A percentile compares a stretch with the other conserved stretches of the same genome.
Evolutionary conservation across 129 eudicot genomes (phyloP).

Genomic region (Helichrysum umbraculigerum): DNA sequence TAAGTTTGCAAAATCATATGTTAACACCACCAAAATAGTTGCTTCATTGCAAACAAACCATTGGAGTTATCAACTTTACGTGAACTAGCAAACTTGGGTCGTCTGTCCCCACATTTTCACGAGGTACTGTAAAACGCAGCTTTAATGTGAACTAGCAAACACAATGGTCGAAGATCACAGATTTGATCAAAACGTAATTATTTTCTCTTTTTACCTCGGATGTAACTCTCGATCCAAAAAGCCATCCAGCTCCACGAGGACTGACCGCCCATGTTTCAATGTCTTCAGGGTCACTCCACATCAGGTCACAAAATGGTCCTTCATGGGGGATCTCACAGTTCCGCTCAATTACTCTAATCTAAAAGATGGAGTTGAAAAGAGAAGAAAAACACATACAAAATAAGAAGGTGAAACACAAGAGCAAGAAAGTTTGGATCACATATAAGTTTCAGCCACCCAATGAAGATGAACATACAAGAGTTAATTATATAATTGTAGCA

Average conservation of each 20-base stretch:
- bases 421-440: constrained; percentile 6
- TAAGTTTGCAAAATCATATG: background rate
- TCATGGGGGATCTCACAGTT: constrained; percentile 99
- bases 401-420: background rate
- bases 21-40: background rate
- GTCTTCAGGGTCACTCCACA: constrained; percentile 99
- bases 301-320: constrained; percentile 96
- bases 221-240: constrained; percentile 97
- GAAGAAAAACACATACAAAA: background rate
- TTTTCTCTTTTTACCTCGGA: constrained; percentile 57
- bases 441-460: constrained; percentile 12
- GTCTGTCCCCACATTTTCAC: constrained; percentile 7
- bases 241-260: constrained; percentile 99
- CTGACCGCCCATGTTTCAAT: constrained; percentile 99
- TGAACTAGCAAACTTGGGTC: constrained; percentile 7
- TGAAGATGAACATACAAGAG: constrained; percentile 19
- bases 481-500: constrained; percentile 13
- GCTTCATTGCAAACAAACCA: background rate
- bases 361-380: constrained; percentile 22
- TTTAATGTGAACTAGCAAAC: too few species aligned
- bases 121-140: background rate
- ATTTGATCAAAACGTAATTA: background rate
- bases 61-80: background rate
- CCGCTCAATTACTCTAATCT: constrained; percentile 92
- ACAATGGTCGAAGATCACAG: background rate